phyloP scores from a whole-genome alignment of 2,329 filamentous ascomycete species.

The Verruconis gallopava region DNA sequence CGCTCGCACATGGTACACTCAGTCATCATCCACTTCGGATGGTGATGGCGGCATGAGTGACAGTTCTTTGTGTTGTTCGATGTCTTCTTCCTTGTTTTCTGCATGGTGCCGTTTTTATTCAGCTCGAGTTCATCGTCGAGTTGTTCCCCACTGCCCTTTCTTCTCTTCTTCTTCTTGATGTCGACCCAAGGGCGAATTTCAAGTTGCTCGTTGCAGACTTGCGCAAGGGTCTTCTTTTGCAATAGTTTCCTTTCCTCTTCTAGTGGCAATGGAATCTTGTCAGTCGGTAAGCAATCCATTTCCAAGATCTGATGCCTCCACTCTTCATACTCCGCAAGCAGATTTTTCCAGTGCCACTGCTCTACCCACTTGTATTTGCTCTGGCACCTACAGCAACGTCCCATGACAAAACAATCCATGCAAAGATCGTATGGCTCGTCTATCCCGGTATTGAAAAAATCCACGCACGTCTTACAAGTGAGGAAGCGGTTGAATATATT shows the following conservation, averaged over 20 bases:
- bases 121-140: conserved; percentile 42
- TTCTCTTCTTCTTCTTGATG: conserved; percentile 47
- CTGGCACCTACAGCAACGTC: conserved; percentile 78
- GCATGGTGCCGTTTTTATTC: conserved; percentile 49
- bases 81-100: conserved; percentile 51
- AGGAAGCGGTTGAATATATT: conserved; percentile 97
- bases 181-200: conserved; percentile 70
- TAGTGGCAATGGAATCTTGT: conserved; percentile 56
- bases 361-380: conserved; percentile 83
- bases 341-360: conserved; percentile 74
- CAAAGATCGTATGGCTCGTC: conserved; percentile 89
- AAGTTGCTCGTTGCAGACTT: conserved; percentile 88
- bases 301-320: conserved; percentile 72
- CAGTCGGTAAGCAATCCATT: conserved; percentile 51
- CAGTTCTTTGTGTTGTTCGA: conserved; percentile 46
- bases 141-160: conserved; percentile 30
- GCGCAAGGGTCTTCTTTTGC: conserved; percentile 68
- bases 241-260: conserved; percentile 53
- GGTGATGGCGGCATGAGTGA: conserved; percentile 71
- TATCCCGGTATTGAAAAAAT: conserved; percentile 52
- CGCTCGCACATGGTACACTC: conserved; percentile 64
- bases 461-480: conserved; percentile 75
- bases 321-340: conserved; percentile 63
- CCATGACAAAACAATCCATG: conserved; percentile 98
- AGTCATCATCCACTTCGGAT: conserved; percentile 75